Evolutionary conservation across 495 filamentous ascomycete genomes (phyloP), one percentile per base, ranked within the genome.

Genomic region (Endocarpon pusillum): DNA sequence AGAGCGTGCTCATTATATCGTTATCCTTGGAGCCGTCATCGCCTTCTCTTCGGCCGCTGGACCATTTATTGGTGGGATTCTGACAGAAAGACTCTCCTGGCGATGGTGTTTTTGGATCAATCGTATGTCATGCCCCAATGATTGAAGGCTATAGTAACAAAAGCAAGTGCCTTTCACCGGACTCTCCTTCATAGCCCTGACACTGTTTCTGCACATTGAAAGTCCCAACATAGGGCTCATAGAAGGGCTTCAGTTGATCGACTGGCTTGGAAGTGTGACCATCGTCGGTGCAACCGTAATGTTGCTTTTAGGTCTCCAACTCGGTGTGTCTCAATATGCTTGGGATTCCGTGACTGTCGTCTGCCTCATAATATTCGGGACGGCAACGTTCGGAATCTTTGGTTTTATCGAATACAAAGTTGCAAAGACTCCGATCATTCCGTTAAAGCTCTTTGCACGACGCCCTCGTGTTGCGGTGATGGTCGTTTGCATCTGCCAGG

Each of bases 51-150:
- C 60, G 7, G 66, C 60, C 4, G 45, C 74, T 4, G 80, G 80
- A 0, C 80, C 79, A 1, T 45, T 85, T 2, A 54, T 83, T 1
- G 79, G 79, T 9, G 79, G 79, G 14, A 60, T 63, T 1, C 74
- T 86, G 32, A 66, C 78, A 0, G 57, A 75, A 29, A 55, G 61
- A 3, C 58, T 71, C 10, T 59, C 58, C 3, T 84, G 79, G 80
- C 47, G 73, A 21, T 78, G 73, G 62, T 66, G 66, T 20, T 83
- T 78, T 47, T 81, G 71, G 70, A 71, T 83, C 55, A 82, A 82
- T 42, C 48, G n/a, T n/a, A n/a, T n/a, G n/a, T n/a, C n/a, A n/a
- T n/a, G n/a, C n/a, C n/a, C n/a, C n/a, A 44, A 17, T 18, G 12
- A 11, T 19, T 21, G 2, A 16, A n/a, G 22, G 18, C 62, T 58